Percentiles rank a stretch among this genome's conserved stretches.
Conservation (phyloP, 2,329 filamentous ascomycete species). For the Aureobasidium leucospermi region DNA sequence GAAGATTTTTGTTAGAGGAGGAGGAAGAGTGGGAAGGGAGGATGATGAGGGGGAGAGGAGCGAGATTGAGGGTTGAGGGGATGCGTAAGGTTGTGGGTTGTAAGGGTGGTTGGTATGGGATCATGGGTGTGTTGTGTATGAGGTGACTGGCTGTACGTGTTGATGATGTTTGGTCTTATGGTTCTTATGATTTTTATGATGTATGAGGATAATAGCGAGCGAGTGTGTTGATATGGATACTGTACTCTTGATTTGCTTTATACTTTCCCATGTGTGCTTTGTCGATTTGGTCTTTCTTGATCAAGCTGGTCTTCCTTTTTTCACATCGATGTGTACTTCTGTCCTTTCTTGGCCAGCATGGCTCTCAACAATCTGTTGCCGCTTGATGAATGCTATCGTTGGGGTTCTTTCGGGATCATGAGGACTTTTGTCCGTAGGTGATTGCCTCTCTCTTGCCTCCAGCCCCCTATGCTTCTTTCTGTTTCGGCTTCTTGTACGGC, state of each 20-base stretch:
- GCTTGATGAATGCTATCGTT: no score
- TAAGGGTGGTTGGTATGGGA: not conserved
- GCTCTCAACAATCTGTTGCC: no score
- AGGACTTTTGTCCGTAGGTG: no score
- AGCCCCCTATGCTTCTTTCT: no score
- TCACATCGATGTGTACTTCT: no score
- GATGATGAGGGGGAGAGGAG: not conserved
- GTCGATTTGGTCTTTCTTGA: no score
- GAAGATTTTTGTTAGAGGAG: not conserved
- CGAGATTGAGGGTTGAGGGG: not conserved
- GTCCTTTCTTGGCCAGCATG: no score
- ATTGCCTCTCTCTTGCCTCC: no score
- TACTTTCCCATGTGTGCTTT: not conserved
- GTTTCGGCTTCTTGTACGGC: no score
- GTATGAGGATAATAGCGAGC: not conserved
- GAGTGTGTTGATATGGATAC: not conserved
- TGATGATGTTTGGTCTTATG: no score
- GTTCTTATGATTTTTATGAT: not conserved
- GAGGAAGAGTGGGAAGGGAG: not conserved
- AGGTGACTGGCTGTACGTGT: no score
- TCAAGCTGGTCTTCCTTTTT: not conserved
- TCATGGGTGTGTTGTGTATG: not conserved
- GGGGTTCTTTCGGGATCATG: no score
- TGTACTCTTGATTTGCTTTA: not conserved
- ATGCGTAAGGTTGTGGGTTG: not conserved